phyloP scores from a whole-genome alignment of 2,329 filamentous ascomycete species.

The Cladosporium sp. region DNA sequence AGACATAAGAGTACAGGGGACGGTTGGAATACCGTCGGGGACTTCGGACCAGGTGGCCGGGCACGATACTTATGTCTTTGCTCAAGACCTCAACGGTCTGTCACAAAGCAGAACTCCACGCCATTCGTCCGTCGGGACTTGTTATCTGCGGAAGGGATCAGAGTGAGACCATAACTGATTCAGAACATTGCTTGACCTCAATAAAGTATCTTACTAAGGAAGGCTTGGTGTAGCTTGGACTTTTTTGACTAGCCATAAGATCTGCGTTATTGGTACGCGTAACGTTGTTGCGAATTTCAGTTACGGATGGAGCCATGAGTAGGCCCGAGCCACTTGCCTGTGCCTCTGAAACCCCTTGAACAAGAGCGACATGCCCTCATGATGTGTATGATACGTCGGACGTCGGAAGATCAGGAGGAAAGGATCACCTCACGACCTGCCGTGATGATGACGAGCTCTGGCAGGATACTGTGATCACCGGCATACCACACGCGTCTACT shows the following conservation, averaged over 20 bases:
- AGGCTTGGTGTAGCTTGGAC: constrained; percentile 11
- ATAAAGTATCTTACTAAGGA: constrained; percentile 4
- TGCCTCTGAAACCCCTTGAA: not conserved
- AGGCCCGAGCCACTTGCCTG: not conserved
- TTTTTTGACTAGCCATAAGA: not conserved
- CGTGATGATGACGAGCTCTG: too few relatives aligned
- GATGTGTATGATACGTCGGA: too few relatives aligned
- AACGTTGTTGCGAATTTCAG: not conserved
- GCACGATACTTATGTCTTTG: not conserved
- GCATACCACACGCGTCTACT: too few relatives aligned
- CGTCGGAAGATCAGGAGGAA: not conserved
- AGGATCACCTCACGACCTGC: not conserved
- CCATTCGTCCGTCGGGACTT: not conserved
- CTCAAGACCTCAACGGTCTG: not conserved
- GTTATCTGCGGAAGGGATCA: not conserved
- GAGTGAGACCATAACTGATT: not conserved
- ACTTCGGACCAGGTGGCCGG: not conserved
- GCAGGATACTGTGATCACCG: too few relatives aligned
- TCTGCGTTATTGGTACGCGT: constrained; percentile 7
- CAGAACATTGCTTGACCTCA: not conserved
- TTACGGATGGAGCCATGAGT: not conserved
- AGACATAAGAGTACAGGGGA: not conserved
- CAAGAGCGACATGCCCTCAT: too few relatives aligned
- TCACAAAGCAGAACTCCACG: not conserved
- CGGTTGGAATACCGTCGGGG: not conserved